Percentiles rank a stretch among this genome's conserved stretches.
phyloP scores from a whole-genome alignment of 768 basidiomycete genomes.

The Rhodosporidiobolus odoratus region DNA sequence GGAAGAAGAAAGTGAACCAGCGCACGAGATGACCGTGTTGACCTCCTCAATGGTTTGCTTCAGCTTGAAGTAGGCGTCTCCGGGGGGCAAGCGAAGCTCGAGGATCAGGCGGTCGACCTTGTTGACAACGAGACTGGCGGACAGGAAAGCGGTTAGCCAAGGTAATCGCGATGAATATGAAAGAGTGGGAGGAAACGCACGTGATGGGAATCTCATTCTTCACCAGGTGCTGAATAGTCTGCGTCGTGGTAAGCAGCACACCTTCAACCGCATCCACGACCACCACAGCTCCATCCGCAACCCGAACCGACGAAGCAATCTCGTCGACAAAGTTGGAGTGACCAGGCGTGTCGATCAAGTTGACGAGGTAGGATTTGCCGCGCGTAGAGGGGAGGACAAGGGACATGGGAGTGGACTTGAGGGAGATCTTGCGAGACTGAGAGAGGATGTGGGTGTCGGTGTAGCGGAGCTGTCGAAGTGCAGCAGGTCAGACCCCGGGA shows the following conservation, averaged over 20 bases:
- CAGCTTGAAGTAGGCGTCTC: slow-evolving; percentile 97
- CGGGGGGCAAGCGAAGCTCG: slow-evolving; percentile 88
- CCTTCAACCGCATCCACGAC: slow-evolving; percentile 99
- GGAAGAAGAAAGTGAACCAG: background rate
- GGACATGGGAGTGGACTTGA: slow-evolving; percentile 96
- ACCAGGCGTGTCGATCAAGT: slow-evolving; percentile 93
- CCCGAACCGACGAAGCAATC: slow-evolving; percentile 76
- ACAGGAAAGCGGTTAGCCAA: slow-evolving; percentile 52
- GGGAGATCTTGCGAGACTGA: slow-evolving; percentile 80
- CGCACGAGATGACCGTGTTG: slow-evolving; percentile 87
- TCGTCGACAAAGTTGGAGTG: slow-evolving; percentile 99
- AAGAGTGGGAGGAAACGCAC: background rate
- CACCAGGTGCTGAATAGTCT: slow-evolving; percentile 37
- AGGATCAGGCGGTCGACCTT: slow-evolving; percentile 97
- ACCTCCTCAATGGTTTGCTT: slow-evolving; percentile 98
- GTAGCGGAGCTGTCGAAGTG: slow-evolving; percentile 66
- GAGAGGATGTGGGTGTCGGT: slow-evolving; percentile 92
- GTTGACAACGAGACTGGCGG: slow-evolving; percentile 89
- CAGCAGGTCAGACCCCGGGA: background rate
- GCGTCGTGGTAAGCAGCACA: slow-evolving; percentile 50
- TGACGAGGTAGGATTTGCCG: slow-evolving; percentile 88
- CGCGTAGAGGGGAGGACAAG: slow-evolving; percentile 73
- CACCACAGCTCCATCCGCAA: slow-evolving; percentile 83
- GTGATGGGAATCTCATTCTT: slow-evolving; percentile 22
- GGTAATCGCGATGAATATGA: background rate